Evolutionary conservation across 106 monocot genomes (phyloP), one percentile per base, ranked within the genome.

Genomic region (Apostasia ramifera): DNA sequence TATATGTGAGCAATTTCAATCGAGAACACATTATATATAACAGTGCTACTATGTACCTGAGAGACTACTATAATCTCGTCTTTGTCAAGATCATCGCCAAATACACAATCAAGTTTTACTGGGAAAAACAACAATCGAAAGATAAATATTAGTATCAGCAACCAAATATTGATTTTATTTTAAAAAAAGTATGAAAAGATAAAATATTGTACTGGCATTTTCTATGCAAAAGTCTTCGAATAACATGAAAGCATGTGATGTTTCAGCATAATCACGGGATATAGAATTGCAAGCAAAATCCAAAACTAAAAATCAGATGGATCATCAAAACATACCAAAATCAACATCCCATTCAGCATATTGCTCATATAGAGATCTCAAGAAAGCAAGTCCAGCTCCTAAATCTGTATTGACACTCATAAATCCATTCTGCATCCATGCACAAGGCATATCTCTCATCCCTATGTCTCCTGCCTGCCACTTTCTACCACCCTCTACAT

Each of bases 101-200:
- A 97, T 46, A 97, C 77, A 73, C 95, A 97, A 73, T 97, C 95
- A n/a, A 92, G 86, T 53, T 97, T 97, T 74, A 97, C 95, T 97
- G 76, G 40, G 9, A 76, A 80, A 8, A 65, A 55, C 65, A 2
- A 47, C 52, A 72, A 26, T n/a, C 41, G 53, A 5, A 62, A 62
- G 47, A 63, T 14, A 2, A 69, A 55, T 92, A 97, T 92, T 89
- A 77, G 92, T 89, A 80, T 97, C 95, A 82, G 92, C 95, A 44
- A 80, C 95, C 95, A 26, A 26, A 26, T 26, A 26, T 26, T 26
- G 26, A 26, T 26, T 26, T 26, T 26, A 26, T 26, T 26, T 26
- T 26, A 0, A 26, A 26, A 26, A 26, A 26, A 26, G 26, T 26
- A 26, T 26, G 26, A 26, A 26, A 26, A 26, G 26, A 26, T 26